A percentile compares a stretch with the other conserved stretches of the same genome.
Evolutionary conservation across 2,329 filamentous ascomycete genomes (phyloP).

Genomic region (Dryadomyces quercivorus): DNA sequence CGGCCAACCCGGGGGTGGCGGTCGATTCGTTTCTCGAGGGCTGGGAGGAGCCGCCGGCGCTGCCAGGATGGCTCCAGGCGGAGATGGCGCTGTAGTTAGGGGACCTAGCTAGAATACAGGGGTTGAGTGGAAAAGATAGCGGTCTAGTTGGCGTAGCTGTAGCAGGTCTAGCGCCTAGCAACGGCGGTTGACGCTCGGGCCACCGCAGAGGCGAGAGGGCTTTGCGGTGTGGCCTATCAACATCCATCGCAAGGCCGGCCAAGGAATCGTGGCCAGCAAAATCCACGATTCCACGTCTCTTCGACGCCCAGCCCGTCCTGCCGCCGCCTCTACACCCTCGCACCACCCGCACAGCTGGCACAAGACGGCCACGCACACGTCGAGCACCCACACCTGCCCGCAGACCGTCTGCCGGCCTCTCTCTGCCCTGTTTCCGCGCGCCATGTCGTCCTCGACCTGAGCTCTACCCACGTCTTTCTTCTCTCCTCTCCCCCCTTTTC

Average conservation of each 20-base stretch:
- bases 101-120: no score
- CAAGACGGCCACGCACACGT: neutral
- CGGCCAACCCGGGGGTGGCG: constrained; percentile 38
- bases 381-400: neutral
- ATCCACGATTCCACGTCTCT: no score
- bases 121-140: neutral
- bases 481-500: neutral
- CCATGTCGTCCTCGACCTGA: constrained; percentile 5
- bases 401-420: neutral
- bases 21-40: constrained; percentile 42
- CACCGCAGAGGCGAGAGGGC: no score
- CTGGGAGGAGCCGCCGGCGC: constrained; percentile 45
- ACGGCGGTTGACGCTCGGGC: neutral
- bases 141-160: no score
- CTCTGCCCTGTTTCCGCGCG: neutral
- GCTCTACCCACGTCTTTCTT: neutral
- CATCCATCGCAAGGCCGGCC: no score
- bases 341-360: neutral
- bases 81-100: constrained; percentile 29
- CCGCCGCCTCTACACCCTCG: neutral
- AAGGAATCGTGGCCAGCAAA: no score
- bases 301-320: neutral
- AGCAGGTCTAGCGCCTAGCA: neutral
- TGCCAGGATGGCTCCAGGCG: constrained; percentile 48
- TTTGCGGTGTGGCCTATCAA: no score